Base-by-base conservation (phyloP, 192 early-diverging fungal species). In the Coemansia sp. region DNA sequence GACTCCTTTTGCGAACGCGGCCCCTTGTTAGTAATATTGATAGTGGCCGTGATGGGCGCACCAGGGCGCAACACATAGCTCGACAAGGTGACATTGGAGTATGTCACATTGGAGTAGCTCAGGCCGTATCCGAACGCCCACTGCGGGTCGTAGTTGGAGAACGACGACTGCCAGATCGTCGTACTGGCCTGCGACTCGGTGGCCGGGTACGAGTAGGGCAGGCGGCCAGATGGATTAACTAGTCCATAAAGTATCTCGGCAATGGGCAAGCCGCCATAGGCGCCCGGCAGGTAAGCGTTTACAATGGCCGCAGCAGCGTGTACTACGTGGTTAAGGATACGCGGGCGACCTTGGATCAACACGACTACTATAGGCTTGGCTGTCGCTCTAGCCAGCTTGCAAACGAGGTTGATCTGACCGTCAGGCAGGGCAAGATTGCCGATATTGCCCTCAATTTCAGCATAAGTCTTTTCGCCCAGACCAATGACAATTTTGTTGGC, bases 191-290 rank as follows among this genome's bases (percentile, higher is more conserved):
- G 70, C 2, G 81, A 36, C 11, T 79, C 68, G 44, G 81, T 73
- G 19, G 77, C 84, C 1, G 89, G 89, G 48, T 90, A 90, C 1
- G 88, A 85, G 70, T 79, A 79, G 0, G 88, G 89, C 35, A 88
- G 56, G 3, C 85, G 82, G n/a, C 89, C 89, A 0, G 87, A 88
- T 0, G 88, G 88, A 64, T 87, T 90, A 53, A 75, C 74, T 19
- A 59, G 64, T n/a, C 88, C 88, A 31, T 85, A 87, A 7, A 90
- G 57, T 8, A 88, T 68, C 67, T 90, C 85, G 2, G 85, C 87
- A 61, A 88, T 81, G 0, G 88, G 85, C 39, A 76, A 59, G 29
- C 88, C 88, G 34, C 87, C 88, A 74, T 87, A 90, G 1, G 86
- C 81, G 1, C 88, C 88, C 5, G 87, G 88, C 2, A 90, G 70